Conservation (phyloP, 208 protist genomes). For the Trypanosoma brucei region DNA sequence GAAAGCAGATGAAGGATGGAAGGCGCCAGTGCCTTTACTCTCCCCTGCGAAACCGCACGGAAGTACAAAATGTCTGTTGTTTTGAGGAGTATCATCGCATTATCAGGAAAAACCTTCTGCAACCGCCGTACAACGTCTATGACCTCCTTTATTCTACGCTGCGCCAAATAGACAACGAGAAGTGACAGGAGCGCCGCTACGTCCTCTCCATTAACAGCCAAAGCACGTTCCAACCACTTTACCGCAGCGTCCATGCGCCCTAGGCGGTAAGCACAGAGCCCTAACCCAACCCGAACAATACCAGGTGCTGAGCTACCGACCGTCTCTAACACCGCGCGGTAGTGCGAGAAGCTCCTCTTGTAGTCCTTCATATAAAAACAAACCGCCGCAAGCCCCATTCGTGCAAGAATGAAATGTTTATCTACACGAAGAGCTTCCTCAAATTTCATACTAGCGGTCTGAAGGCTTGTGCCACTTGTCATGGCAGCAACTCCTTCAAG, state of each 20-base stretch:
- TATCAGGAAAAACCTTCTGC: slow-evolving; percentile 50
- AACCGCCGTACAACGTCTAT: slow-evolving; percentile 50
- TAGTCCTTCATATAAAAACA: slow-evolving; percentile 60
- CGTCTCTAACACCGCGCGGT: slow-evolving; percentile 55
- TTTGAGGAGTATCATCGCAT: slow-evolving; percentile 70
- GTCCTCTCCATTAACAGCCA: slow-evolving; percentile 61
- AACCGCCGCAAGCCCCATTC: slow-evolving; percentile 65
- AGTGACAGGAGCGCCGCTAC: slow-evolving; percentile 70
- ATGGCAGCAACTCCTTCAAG: slow-evolving; percentile 70
- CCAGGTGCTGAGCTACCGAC: slow-evolving; percentile 60
- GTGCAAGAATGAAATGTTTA: slow-evolving; percentile 49
- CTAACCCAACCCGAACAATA: slow-evolving; percentile 81
- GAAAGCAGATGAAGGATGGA: slow-evolving; percentile 49
- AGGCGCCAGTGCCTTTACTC: slow-evolving; percentile 27
- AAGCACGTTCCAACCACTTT: slow-evolving; percentile 57
- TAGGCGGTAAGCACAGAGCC: slow-evolving; percentile 73
- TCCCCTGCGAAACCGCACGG: slow-evolving; percentile 32
- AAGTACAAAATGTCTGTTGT: slow-evolving; percentile 84
- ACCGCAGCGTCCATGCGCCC: slow-evolving; percentile 37
- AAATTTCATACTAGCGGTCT: slow-evolving; percentile 60
- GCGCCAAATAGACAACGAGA: slow-evolving; percentile 68
- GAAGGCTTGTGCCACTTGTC: slow-evolving; percentile 39
- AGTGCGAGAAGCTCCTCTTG: slow-evolving; percentile 69
- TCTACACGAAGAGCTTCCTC: slow-evolving; percentile 50
- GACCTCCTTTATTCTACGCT: slow-evolving; percentile 51